Conservation (phyloP, 1,139 yeast species). For the Yamadazyma taylorii region DNA sequence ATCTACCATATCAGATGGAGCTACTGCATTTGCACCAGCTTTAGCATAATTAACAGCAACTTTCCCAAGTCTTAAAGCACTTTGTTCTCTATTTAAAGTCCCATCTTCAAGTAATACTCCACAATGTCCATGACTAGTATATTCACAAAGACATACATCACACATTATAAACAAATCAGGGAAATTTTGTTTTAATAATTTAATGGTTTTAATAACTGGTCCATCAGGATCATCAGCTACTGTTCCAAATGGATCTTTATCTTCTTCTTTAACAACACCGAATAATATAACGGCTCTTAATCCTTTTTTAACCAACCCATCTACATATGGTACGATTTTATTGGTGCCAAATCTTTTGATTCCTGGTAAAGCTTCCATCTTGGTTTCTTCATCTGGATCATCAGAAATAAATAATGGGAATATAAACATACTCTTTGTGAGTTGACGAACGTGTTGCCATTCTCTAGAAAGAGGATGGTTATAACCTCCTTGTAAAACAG, state of each 20-base stretch:
- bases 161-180: slow-evolving; percentile 87
- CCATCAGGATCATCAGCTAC: slow-evolving; percentile 97
- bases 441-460: slow-evolving; percentile 88
- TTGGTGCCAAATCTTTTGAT: slow-evolving; percentile 87
- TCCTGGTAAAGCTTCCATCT: slow-evolving; percentile 78
- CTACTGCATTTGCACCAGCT: slow-evolving; percentile 95
- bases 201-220: slow-evolving; percentile 83
- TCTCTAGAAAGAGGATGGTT: slow-evolving; percentile 84
- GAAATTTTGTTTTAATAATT: slow-evolving; percentile 58
- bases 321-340: slow-evolving; percentile 72
- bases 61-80: slow-evolving; percentile 84
- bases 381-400: slow-evolving; percentile 73
- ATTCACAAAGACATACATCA: slow-evolving; percentile 96
- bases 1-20: slow-evolving; percentile 98
- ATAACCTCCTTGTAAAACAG: slow-evolving; percentile 90
- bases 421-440: slow-evolving; percentile 85
- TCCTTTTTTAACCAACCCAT: slow-evolving; percentile 73
- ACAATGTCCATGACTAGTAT: slow-evolving; percentile 96
- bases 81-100: slow-evolving; percentile 66
- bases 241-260: slow-evolving; percentile 79
- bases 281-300: slow-evolving; percentile 82
- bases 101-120: slow-evolving; percentile 90
- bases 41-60: slow-evolving; percentile 94
- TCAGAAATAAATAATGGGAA: slow-evolving; percentile 90
- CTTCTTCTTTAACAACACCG: slow-evolving; percentile 78